phyloP scores from a whole-genome alignment of 108 stramenopile species.

The Skeletonema marinoi region DNA sequence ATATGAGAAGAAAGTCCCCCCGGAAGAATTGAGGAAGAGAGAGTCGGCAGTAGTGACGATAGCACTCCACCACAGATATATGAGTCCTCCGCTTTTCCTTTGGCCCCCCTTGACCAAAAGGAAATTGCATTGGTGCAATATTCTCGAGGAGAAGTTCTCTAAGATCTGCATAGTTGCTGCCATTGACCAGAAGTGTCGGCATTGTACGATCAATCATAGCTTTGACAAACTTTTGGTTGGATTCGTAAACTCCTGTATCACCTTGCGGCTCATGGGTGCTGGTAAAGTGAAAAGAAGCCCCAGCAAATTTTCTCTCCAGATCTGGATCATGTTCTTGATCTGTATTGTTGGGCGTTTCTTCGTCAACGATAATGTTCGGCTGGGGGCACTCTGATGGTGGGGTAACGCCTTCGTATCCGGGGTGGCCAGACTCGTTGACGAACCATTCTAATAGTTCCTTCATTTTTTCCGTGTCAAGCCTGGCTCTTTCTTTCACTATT shows the following conservation, averaged over 20 bases:
- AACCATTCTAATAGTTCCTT: slow-evolving; percentile 17
- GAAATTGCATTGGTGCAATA: not conserved
- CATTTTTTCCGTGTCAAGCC: not conserved
- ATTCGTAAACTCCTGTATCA: not conserved
- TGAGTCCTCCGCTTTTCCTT: not conserved
- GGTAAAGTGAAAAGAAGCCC: too few species aligned
- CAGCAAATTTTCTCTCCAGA: too few species aligned
- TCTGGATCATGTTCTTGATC: too few species aligned
- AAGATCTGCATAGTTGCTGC: not conserved
- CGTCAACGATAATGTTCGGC: too few species aligned
- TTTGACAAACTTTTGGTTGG: not conserved
- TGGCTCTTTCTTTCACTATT: too few species aligned
- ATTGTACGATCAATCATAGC: slow-evolving; percentile 2
- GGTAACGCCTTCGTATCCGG: not conserved
- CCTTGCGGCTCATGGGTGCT: not conserved
- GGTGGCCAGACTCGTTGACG: slow-evolving; percentile 20
- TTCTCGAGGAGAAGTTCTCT: not conserved
- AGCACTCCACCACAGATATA: not conserved
- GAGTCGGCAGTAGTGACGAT: not conserved
- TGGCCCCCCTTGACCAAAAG: not conserved
- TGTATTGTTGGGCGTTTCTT: too few species aligned
- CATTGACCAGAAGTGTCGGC: slow-evolving; percentile 4
- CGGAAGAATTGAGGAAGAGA: not conserved
- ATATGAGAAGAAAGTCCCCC: not conserved
- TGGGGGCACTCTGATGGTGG: slow-evolving; percentile 13